These are phyloP conservation scores for Helotiales sp. DNA, from an alignment of 2,329 filamentous ascomycete genomes.

Conservation along the genomic window DNA sequence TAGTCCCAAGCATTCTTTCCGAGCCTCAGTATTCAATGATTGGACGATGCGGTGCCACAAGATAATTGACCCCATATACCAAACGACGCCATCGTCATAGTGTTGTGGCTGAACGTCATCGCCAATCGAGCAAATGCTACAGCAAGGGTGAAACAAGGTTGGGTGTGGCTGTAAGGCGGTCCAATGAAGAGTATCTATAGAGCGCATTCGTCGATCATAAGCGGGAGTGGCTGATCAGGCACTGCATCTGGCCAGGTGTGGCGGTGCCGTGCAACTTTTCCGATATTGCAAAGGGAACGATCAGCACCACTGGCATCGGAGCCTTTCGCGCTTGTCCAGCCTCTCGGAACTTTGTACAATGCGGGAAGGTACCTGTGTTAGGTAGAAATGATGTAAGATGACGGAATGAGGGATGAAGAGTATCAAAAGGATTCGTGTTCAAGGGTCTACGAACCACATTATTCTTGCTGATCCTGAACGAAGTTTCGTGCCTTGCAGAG, in stretches of 20 bases:
- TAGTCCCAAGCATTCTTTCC: background rate
- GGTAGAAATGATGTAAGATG: background rate
- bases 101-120: conserved; percentile 9
- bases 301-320: background rate
- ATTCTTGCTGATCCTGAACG: background rate
- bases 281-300: background rate
- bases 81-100: conserved; percentile 7
- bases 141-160: background rate
- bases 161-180: conserved; percentile 12
- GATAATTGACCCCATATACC: background rate
- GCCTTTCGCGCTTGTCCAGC: no score
- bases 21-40: background rate
- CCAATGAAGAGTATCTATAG: background rate
- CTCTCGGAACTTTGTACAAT: no score
- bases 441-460: background rate
- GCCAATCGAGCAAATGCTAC: background rate
- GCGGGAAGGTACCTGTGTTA: no score
- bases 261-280: background rate
- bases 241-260: background rate
- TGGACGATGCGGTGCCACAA: background rate
- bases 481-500: background rate
- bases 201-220: background rate
- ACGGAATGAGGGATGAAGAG: background rate
- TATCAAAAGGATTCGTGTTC: no score
- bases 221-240: background rate